A percentile compares a stretch with the other conserved stretches of the same genome.
phyloP scores from a whole-genome alignment of 176 grass and related monocot species.

The Paspalum vaginatum region DNA sequence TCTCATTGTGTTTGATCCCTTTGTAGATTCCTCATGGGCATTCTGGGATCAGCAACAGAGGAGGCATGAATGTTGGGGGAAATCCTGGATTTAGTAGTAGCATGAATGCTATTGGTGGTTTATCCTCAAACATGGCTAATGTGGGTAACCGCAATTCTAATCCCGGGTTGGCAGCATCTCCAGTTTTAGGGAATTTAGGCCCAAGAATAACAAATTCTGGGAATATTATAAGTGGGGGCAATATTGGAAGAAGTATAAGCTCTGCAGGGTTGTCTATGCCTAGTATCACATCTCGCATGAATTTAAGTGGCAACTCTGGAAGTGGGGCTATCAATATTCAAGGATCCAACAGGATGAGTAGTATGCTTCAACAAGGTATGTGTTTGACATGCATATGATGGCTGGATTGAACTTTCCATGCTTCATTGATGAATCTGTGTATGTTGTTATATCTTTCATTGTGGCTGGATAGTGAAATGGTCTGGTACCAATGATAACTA shows the following conservation, averaged over 20 bases:
- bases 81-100: slow-evolving; percentile 71
- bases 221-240: slow-evolving; percentile 65
- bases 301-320: slow-evolving; percentile 73
- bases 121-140: slow-evolving; percentile 69
- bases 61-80: slow-evolving; percentile 74
- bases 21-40: slow-evolving; percentile 87
- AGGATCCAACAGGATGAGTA: slow-evolving; percentile 68
- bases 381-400: neutral
- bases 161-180: slow-evolving; percentile 72
- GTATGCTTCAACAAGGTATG: slow-evolving; percentile 86
- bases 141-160: slow-evolving; percentile 70
- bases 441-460: slow-evolving; percentile 9
- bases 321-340: slow-evolving; percentile 67
- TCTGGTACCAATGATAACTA: neutral
- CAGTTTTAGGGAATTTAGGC: slow-evolving; percentile 76
- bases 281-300: slow-evolving; percentile 71
- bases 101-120: slow-evolving; percentile 78
- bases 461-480: slow-evolving; percentile 21
- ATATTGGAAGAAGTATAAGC: slow-evolving; percentile 81
- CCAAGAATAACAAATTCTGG: slow-evolving; percentile 66
- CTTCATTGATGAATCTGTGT: slow-evolving; percentile 6
- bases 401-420: neutral
- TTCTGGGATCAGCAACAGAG: slow-evolving; percentile 73
- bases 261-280: slow-evolving; percentile 75
- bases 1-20: slow-evolving; percentile 12